These are phyloP conservation scores for Zarea fungicola DNA, from an alignment of 2,329 filamentous ascomycete species.

Conservation along the genomic window DNA sequence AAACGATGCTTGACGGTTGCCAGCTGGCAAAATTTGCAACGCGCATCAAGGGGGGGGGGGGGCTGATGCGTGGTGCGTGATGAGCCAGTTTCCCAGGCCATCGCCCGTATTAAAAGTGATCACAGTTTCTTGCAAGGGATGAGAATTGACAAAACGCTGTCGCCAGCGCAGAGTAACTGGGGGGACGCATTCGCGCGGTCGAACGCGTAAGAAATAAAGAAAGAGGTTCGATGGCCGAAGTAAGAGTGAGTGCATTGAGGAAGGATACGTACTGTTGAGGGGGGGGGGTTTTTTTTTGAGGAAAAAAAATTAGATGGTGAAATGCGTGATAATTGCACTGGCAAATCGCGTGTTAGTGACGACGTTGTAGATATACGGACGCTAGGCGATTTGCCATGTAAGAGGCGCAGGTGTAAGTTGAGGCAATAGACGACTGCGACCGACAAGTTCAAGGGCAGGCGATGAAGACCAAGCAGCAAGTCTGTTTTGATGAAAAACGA, in stretches of 20 bases:
- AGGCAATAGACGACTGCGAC: constrained; percentile 8
- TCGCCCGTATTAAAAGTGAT: too few species aligned
- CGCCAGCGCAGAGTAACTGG: background rate
- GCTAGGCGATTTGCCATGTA: constrained; percentile 1
- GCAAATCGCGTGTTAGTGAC: constrained; percentile 12
- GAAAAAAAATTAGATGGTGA: constrained; percentile 8
- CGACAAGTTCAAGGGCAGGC: constrained; percentile 3
- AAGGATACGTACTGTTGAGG: constrained; percentile 14
- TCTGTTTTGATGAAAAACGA: constrained; percentile 8
- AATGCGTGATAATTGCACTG: constrained; percentile 13
- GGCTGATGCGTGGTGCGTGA: too few species aligned
- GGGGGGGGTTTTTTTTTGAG: constrained; percentile 15
- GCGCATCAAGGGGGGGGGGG: background rate
- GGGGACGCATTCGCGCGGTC: background rate
- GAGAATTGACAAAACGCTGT: too few species aligned
- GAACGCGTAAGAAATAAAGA: background rate
- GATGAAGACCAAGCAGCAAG: constrained; percentile 2
- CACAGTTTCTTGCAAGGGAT: too few species aligned
- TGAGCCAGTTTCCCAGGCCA: too few species aligned
- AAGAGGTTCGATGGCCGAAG: background rate
- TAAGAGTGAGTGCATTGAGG: constrained; percentile 7
- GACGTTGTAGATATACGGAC: background rate
- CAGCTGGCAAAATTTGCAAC: background rate
- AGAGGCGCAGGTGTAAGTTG: constrained; percentile 7
- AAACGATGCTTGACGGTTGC: background rate